A percentile compares a stretch with the other conserved stretches of the same genome.
Evolutionary conservation across 345 rosid species (phyloP).

Genomic region (Geranium rotundifolium): DNA sequence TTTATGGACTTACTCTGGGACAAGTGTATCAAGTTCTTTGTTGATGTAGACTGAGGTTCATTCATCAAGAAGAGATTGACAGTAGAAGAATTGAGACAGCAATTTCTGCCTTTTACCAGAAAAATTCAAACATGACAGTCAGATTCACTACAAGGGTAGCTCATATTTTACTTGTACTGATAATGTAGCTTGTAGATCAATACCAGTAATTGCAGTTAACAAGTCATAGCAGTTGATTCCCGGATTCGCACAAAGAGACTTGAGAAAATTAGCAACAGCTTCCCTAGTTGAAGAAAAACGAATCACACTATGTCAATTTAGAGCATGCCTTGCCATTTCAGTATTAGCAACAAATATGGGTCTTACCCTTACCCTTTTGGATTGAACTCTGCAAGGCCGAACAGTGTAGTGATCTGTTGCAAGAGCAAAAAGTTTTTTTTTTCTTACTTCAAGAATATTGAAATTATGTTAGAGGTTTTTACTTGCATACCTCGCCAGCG

Average conservation of each 20-base stretch:
- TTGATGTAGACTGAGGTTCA: constrained; percentile 77
- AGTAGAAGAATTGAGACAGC: constrained; percentile 74
- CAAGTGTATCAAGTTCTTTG: constrained; percentile 79
- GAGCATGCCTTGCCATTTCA: too few relatives aligned
- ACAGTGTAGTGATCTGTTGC: constrained; percentile 34
- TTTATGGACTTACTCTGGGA: constrained; percentile 54
- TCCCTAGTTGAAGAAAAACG: constrained; percentile 19
- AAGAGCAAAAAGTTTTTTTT: too few relatives aligned
- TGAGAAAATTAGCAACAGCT: constrained; percentile 32
- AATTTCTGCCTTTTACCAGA: constrained; percentile 44
- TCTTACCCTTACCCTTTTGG: constrained; percentile 51
- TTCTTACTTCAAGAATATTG: too few relatives aligned
- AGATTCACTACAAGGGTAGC: too few relatives aligned
- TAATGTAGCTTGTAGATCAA: background rate
- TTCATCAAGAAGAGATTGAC: constrained; percentile 38
- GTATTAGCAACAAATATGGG: too few relatives aligned
- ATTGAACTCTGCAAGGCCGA: constrained; percentile 67
- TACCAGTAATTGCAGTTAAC: constrained; percentile 64
- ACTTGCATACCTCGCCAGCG: constrained; percentile 54
- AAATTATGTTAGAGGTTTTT: background rate
- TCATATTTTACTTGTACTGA: background rate
- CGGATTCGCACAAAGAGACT: constrained; percentile 42
- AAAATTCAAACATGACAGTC: too few relatives aligned
- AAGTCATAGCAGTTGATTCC: constrained; percentile 67
- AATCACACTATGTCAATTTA: too few relatives aligned